Evolutionary conservation across 1,284 basidiomycete species (phyloP).

Genomic region (Pseudozyma thailandica): DNA sequence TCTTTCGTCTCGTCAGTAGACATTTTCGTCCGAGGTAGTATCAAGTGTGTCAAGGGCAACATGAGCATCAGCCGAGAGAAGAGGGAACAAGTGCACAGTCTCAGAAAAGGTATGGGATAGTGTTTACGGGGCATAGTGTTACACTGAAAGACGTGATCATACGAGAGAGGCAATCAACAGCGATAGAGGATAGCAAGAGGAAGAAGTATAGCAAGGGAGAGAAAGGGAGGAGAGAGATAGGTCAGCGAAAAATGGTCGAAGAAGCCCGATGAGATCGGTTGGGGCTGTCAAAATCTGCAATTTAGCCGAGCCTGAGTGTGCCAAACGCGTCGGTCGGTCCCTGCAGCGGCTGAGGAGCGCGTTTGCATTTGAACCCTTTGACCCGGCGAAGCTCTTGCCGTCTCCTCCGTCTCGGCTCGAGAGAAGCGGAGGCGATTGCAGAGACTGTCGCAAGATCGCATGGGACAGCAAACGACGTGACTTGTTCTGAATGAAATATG

Average conservation of each 20-base stretch:
- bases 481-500: not conserved
- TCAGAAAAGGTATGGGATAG: too few relatives aligned
- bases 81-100: too few relatives aligned
- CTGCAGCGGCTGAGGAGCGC: conserved; percentile 6
- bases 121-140: conserved; percentile 9
- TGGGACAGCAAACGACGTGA: too few relatives aligned
- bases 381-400: too few relatives aligned
- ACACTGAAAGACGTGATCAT: conserved; percentile 9
- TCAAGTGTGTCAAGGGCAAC: too few relatives aligned
- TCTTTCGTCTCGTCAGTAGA: too few relatives aligned
- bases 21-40: too few relatives aligned
- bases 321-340: conserved; percentile 18
- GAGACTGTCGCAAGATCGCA: too few relatives aligned
- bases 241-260: not conserved
- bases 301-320: conserved; percentile 38
- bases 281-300: conserved; percentile 33
- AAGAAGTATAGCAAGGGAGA: not conserved
- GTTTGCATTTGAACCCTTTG: too few relatives aligned
- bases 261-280: not conserved
- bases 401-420: too few relatives aligned
- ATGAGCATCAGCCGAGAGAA: too few relatives aligned
- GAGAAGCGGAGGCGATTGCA: too few relatives aligned
- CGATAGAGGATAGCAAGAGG: not conserved
- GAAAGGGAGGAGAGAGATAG: not conserved
- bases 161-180: not conserved